Evolutionary conservation across 2,329 filamentous ascomycete genomes (phyloP), one percentile per base, ranked within the genome.

Genomic region (Aspergillus hortae): DNA sequence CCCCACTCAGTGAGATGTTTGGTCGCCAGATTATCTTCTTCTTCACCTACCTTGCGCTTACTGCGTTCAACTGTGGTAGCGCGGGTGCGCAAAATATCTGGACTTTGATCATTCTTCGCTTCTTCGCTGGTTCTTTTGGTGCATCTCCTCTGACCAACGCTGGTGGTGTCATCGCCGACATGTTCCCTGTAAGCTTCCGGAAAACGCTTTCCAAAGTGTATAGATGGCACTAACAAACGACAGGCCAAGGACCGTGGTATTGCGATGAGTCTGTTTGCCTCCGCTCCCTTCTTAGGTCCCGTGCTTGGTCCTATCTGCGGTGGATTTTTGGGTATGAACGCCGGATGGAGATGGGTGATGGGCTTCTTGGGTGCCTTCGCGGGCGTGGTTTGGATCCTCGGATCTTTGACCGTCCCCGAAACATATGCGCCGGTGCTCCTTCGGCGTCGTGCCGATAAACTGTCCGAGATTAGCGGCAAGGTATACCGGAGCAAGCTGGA

Each of bases 281-380:
- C 82, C 4, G 83, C 84, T 2, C 85, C 85, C 0, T 87, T 87
- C 62, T 73, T 88, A 46, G 85, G 85, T 1, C 83, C 86, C 0
- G 80, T 67, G 52, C 27, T 54, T 21, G 52, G 86, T 0, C 86
- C 87, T 3, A 82, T 89, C 41, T 79, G 81, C 12, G 83, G 83
- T 49, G 85, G 85, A 1, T 89, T 88, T 64, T 72, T 88, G 1
- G 81, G 81, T 5, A 75, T 83, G 57, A 74, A 76, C 2, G 78
- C 78, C 15, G 85, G 84, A 9, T 88, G 86, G 86, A 74, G 84
- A 58, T 88, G 86, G 86, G 80, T 88, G 10, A 74, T 81, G 62
- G 83, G 82, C 1, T 68, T 87, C 44, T 78, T 83, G 59, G 77
- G 81, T 35, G 80, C 82, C 48, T 85, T 88, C 65, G 83, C 81